Conservation (phyloP, 768 basidiomycete genomes). For the Suillus subalutaceus region DNA sequence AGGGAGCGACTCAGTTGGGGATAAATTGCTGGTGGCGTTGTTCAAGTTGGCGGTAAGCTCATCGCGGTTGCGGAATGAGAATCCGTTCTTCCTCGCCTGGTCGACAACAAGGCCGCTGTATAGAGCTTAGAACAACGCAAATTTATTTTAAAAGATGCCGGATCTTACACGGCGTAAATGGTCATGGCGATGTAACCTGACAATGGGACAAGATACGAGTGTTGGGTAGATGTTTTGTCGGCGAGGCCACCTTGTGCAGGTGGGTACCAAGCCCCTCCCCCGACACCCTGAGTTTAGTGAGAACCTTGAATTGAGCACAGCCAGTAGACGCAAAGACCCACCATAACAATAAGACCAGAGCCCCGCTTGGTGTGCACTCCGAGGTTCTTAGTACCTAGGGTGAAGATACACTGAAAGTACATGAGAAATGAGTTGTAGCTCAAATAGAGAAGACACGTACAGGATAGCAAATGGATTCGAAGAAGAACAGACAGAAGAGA, state of each 20-base stretch:
- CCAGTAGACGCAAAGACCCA: conserved; percentile 13
- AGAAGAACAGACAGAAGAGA: conserved; percentile 70
- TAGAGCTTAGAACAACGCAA: not conserved
- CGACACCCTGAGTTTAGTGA: conserved; percentile 46
- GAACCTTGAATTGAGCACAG: not conserved
- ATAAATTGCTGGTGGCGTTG: conserved; percentile 2
- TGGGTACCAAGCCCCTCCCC: conserved; percentile 72
- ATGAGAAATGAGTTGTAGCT: conserved; percentile 2
- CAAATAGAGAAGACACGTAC: conserved; percentile 32
- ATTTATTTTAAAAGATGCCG: no score
- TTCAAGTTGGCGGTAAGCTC: conserved; percentile 35
- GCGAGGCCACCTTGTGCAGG: conserved; percentile 61
- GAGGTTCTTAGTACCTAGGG: conserved; percentile 64
- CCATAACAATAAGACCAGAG: conserved; percentile 69
- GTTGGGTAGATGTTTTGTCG: conserved; percentile 48
- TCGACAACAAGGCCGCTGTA: conserved; percentile 57
- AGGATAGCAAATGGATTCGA: conserved; percentile 76
- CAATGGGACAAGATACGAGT: conserved; percentile 63
- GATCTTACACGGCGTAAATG: conserved; percentile 36
- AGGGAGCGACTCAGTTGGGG: not conserved
- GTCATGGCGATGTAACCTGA: conserved; percentile 62
- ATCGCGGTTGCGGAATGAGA: conserved; percentile 53
- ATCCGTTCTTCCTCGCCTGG: conserved; percentile 51
- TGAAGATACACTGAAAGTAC: conserved; percentile 54
- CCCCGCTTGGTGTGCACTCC: conserved; percentile 63